Evolutionary conservation across 2,329 filamentous ascomycete species (phyloP).

Genomic region (Volutella citrinella): DNA sequence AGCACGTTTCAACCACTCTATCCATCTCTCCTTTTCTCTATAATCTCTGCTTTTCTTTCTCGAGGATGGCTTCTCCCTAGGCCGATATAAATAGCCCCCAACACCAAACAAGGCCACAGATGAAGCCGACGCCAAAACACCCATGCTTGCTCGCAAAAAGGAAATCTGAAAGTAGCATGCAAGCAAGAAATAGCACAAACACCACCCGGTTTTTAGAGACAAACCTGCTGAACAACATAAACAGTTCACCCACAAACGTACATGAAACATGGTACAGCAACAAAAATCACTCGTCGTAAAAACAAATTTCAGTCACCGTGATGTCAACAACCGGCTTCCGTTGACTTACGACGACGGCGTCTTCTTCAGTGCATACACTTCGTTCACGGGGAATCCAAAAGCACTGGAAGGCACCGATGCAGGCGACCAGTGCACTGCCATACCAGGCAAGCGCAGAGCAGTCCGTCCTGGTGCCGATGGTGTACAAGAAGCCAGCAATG

Average conservation of each 20-base stretch:
- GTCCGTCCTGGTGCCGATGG: slow-evolving; percentile 54
- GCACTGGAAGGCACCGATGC: slow-evolving; percentile 57
- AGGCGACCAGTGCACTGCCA: slow-evolving; percentile 54
- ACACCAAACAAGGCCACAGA: slow-evolving; percentile 1
- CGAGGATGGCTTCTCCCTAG: no score
- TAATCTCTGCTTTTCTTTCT: no score
- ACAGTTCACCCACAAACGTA: no score
- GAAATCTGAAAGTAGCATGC: background rate
- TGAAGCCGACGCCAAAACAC: slow-evolving; percentile 11
- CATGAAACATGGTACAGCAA: no score
- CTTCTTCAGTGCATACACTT: slow-evolving; percentile 28
- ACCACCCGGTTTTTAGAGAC: no score
- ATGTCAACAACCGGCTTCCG: slow-evolving; percentile 13
- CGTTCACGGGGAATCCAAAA: slow-evolving; percentile 48
- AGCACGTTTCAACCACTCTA: no score
- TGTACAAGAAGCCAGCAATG: slow-evolving; percentile 61
- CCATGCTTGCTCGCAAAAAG: slow-evolving; percentile 4
- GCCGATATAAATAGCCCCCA: no score
- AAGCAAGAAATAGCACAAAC: no score
- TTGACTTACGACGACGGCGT: slow-evolving; percentile 16
- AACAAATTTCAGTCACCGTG: slow-evolving; percentile 32
- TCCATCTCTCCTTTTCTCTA: no score
- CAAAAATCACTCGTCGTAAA: no score
- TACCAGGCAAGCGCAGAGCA: slow-evolving; percentile 65
- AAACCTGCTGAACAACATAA: no score